Evolutionary conservation across 2,329 filamentous ascomycete genomes (phyloP), one percentile per base, ranked within the genome.

Genomic region (Torrubiella hemipterigena): DNA sequence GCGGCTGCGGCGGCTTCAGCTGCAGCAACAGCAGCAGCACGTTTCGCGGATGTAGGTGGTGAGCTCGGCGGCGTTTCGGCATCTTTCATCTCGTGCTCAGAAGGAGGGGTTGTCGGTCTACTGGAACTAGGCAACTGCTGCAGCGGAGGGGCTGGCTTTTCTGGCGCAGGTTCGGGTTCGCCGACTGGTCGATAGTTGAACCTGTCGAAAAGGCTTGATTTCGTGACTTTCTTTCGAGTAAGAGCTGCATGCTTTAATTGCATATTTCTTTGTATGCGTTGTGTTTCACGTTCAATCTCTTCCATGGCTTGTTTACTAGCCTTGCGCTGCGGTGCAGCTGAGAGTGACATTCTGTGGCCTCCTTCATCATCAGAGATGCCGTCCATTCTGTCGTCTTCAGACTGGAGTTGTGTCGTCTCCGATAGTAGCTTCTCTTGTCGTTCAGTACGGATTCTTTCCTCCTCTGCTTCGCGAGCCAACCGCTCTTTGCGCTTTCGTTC

Each of bases 221-320:
- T 91, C 6, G 79, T 77, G 41, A 94, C 81, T 59, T 85, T 93
- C 65, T 91, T 96, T 55, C 81, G 87, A 2, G 85, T 93, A 58
- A 79, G 84, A 16, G 84, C 81, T 50, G 94, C 78, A 53, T 96
- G 87, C 2, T 82, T 75, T 29, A 98, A 69, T 54, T 96, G 89
- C 73, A 94, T 82, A 49, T 81, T 93, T 42, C 91, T 73, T 42
- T 74, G 79, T 59, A 98, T 73, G 18, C 91, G 76, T 59, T 98
- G 91, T 2, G 89, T 95, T 56, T 98, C 91, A 35, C 85, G 74
- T 45, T 81, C 81, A 80, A 98, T 95, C 43, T 96, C 89, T 50
- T 95, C 84, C 25, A 95, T 53, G 0, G 91, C 91, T 57, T 86
- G 95, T 60, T 89, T 96, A 61, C 87, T 89, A 1, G 91, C 87